Base-by-base conservation (phyloP, 306 rosid genomes). In the Hippophae gyantsensis region DNA sequence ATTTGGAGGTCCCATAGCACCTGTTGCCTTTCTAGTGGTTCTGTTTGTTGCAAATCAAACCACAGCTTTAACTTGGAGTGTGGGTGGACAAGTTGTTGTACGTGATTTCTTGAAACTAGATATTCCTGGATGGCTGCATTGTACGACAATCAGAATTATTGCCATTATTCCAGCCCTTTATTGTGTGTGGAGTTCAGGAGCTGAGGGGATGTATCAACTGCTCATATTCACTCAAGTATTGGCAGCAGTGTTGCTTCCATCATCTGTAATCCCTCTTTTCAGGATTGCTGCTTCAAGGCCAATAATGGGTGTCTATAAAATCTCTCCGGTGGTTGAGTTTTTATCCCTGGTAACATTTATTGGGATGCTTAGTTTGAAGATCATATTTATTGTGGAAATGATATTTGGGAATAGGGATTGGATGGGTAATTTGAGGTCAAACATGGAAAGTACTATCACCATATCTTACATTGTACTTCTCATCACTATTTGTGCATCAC, bases 101-200 rank as follows among this genome's bases (percentile, higher is more conserved):
- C 83, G 65, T 38, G 79, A 82, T 65, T 85, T 87, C 71, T 80
- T 92, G 70, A 87, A 82, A 73, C 62, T 92, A 56, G 89, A 92
- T 52, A 84, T 87, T 71, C 98, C 98, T 9, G 93, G 89, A 61
- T 92, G 98, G 98, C 90, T 92, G 70, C 96, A 92, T 68, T 92
- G 86, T 71, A 84, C 76, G 13, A 92, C 96, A 61, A 78, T 92
- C 67, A 83, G 98, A 77, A 82, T 87, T 65, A 63, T 87, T 76
- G 84, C 95, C 13, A 73, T 85, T 66, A 70, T 83, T 81, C 95
- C 98, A 9, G 96, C 98, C 46, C 79, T 92, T 48, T 87, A 81
- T 57, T 92, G 89, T 62, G 96, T 80, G 26, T 92, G 96, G 96
- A 83, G 79, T 77, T 80, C 86, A 8, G 98, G 96, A 68, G 84